Conservation (phyloP, 495 filamentous ascomycete species). For the Penicillium angulare region DNA sequence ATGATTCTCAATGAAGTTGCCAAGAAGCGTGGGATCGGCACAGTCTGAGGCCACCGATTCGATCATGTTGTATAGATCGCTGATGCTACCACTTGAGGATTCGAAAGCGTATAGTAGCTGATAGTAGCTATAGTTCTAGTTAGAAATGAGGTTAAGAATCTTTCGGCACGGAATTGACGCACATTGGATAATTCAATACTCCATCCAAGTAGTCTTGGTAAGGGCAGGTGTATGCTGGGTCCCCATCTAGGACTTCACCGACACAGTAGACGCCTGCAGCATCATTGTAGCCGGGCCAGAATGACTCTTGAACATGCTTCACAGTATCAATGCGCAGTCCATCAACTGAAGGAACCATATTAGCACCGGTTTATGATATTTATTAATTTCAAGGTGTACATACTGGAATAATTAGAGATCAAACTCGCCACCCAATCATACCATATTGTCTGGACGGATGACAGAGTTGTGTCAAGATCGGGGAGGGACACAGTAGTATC, state of each 20-base stretch:
- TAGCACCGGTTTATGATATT: too few species aligned
- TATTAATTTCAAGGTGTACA: constrained; percentile 1
- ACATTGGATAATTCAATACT: constrained; percentile 64
- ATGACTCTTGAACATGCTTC: constrained; percentile 68
- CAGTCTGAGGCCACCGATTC: constrained; percentile 54
- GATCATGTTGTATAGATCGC: constrained; percentile 57
- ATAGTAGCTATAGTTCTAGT: constrained; percentile 53
- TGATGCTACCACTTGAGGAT: constrained; percentile 56
- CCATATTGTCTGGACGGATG: constrained; percentile 55
- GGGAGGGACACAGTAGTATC: constrained; percentile 61
- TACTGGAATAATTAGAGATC: constrained; percentile 63
- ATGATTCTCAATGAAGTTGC: constrained; percentile 80
- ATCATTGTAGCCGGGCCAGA: constrained; percentile 62
- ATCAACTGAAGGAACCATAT: constrained; percentile 58
- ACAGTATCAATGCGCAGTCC: constrained; percentile 78
- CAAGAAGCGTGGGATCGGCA: constrained; percentile 61
- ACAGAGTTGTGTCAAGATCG: constrained; percentile 64
- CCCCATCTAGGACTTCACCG: constrained; percentile 67
- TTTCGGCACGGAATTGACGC: neutral
- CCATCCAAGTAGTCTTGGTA: constrained; percentile 62
- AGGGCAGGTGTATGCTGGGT: constrained; percentile 58
- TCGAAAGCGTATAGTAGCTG: constrained; percentile 61
- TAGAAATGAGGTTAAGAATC: too few species aligned
- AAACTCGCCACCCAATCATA: constrained; percentile 64
- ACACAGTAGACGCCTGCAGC: constrained; percentile 70